Percentiles rank a stretch among this genome's conserved stretches.
These are phyloP conservation scores for Penicillium verrucosum DNA, from an alignment of 2,329 filamentous ascomycete genomes.

Conservation along the genomic window DNA sequence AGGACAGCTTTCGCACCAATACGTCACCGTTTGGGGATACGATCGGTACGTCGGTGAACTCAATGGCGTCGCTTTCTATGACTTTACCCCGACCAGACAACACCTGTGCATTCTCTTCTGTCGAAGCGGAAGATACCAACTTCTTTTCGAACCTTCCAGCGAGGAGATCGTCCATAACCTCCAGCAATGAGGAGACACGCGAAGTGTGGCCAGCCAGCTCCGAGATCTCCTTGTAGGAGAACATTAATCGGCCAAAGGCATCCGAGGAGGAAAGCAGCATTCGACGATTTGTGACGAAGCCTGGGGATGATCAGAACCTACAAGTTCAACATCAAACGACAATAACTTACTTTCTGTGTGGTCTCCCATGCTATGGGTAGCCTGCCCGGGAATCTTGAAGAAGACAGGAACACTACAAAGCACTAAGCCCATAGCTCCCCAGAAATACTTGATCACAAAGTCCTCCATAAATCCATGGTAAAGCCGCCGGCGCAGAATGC, in stretches of 20 bases:
- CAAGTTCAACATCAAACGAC: background rate
- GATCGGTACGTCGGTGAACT: slow-evolving; percentile 87
- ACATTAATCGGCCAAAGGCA: slow-evolving; percentile 94
- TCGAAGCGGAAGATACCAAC: slow-evolving; percentile 82
- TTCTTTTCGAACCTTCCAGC: slow-evolving; percentile 93
- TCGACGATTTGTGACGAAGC: slow-evolving; percentile 89
- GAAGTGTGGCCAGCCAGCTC: slow-evolving; percentile 95
- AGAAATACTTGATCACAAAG: slow-evolving; percentile 99
- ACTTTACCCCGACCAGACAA: slow-evolving; percentile 78
- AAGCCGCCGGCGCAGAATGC: slow-evolving; percentile 82
- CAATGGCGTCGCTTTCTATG: slow-evolving; percentile 76
- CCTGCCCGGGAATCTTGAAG: slow-evolving; percentile 77
- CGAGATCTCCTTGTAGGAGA: slow-evolving; percentile 95
- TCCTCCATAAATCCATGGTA: slow-evolving; percentile 99
- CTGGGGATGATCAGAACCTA: slow-evolving; percentile 33
- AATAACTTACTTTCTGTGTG: slow-evolving; percentile 56
- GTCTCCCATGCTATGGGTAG: slow-evolving; percentile 50
- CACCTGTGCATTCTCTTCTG: slow-evolving; percentile 75
- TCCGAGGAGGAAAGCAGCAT: slow-evolving; percentile 92
- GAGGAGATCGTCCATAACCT: slow-evolving; percentile 92
- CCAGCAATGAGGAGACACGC: slow-evolving; percentile 80
- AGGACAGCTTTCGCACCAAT: slow-evolving; percentile 78
- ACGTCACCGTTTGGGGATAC: slow-evolving; percentile 96
- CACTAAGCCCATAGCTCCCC: slow-evolving; percentile 87
- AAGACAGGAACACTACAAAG: slow-evolving; percentile 96